Base-by-base conservation (phyloP, 257 asterid genomes). In the Voacanga thouarsii region DNA sequence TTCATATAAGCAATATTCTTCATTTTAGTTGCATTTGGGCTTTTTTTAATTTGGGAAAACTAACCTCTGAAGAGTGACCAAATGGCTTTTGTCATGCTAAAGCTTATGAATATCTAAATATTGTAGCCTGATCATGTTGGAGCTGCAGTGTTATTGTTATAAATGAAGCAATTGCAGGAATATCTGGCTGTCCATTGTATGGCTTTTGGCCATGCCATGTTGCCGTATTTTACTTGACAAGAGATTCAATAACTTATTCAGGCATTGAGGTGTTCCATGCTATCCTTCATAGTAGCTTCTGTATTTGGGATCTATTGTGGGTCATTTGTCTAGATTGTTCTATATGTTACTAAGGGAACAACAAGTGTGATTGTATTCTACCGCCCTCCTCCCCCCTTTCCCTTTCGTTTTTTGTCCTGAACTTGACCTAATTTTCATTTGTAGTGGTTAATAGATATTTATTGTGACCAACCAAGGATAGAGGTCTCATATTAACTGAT, bases 11-110 rank as follows among this genome's bases (percentile, higher is more conserved):
- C 23, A 50, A 33, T 41, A 44, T 66, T 41, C 44, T 75, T 49
- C 55, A 56, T 55, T 45, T 72, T 44, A 45, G 76, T 79, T 39
- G 70, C 21, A 65, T 39, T 47, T 24, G 28, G 68, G 41, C 43
- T n/a, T 23, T 50, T 72, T 63, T 51, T 75, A 26, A 51, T 73
- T 21, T 53, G 18, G 21, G 8, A 68, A 37, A 21, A 11, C 12
- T 55, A 55, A 21, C n/a, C 24, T 21, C 26, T 41, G 23, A 41
- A 68, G 18, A n/a, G n/a, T 12, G 6, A 39, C 1, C 12, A 7
- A 23, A 37, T 56, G 14, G 6, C 3, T 60, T 12, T 43, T n/a
- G 7, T 26, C 15, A n/a, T 56, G 43, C 41, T 75, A 49, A 75
- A 57, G 14, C 53, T 74, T 59, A 33, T 37, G 65, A 56, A 39